Evolutionary conservation across 352 stramenopile genomes (phyloP).

Genomic region (Phytophthora citricola): DNA sequence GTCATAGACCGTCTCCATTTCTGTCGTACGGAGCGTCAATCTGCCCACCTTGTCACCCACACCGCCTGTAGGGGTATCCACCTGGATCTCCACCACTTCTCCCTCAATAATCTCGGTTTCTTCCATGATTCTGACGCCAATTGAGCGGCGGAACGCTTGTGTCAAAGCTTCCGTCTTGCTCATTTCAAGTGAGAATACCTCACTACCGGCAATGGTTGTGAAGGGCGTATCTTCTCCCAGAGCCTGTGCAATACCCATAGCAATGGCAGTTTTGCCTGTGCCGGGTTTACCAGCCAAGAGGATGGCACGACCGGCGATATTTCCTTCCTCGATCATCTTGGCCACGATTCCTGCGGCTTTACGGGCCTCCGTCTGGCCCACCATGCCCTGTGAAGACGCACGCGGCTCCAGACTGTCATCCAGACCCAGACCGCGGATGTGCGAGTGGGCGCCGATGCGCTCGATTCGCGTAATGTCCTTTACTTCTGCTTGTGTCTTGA

Average conservation of each 20-base stretch:
- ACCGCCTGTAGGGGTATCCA: slow-evolving; percentile 89
- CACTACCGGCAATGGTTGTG: slow-evolving; percentile 97
- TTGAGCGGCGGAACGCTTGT: slow-evolving; percentile 96
- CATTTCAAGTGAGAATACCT: slow-evolving; percentile 99
- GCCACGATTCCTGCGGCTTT: slow-evolving; percentile 96
- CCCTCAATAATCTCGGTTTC: slow-evolving; percentile 99
- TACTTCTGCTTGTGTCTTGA: slow-evolving; percentile 91
- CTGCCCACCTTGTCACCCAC: slow-evolving; percentile 89
- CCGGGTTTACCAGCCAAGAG: slow-evolving; percentile 96
- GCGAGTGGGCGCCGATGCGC: slow-evolving; percentile 98
- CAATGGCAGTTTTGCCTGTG: slow-evolving; percentile 98
- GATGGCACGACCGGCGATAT: slow-evolving; percentile 97
- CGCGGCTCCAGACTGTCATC: slow-evolving; percentile 97
- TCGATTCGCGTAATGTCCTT: slow-evolving; percentile 98
- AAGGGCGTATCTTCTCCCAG: slow-evolving; percentile 99
- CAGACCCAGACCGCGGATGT: slow-evolving; percentile 98
- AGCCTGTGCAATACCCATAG: slow-evolving; percentile 98
- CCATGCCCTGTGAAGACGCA: slow-evolving; percentile 95
- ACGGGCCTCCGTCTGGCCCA: slow-evolving; percentile 94
- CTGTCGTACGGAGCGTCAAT: slow-evolving; percentile 98
- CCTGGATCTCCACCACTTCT: slow-evolving; percentile 99
- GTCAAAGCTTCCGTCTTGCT: slow-evolving; percentile 99
- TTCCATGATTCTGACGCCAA: slow-evolving; percentile 99
- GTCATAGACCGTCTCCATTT: slow-evolving; percentile 99
- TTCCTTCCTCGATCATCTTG: slow-evolving; percentile 99